A percentile compares a stretch with the other conserved stretches of the same genome.
phyloP scores from a whole-genome alignment of 1,284 basidiomycete species.

The Rhodotorula sp. region DNA sequence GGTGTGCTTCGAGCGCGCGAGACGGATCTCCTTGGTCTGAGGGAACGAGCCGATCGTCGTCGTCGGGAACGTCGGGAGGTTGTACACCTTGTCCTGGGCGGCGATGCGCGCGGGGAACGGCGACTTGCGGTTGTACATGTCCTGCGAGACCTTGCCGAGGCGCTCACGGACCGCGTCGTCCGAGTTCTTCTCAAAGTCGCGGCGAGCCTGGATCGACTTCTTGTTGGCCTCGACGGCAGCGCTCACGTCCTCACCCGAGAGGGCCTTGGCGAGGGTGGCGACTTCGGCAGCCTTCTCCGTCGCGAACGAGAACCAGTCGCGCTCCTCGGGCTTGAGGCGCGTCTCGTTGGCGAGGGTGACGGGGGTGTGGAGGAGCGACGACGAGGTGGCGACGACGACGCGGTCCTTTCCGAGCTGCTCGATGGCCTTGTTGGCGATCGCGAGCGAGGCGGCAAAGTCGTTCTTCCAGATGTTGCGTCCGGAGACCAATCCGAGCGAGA shows the following conservation, averaged over 20 bases:
- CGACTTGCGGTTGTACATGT: slow-evolving; percentile 85
- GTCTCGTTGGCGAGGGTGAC: slow-evolving; percentile 91
- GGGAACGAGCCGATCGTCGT: slow-evolving; percentile 46
- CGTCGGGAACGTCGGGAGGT: slow-evolving; percentile 87
- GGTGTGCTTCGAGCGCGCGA: slow-evolving; percentile 87
- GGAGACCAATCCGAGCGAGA: slow-evolving; percentile 95
- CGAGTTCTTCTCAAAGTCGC: slow-evolving; percentile 91
- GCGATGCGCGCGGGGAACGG: slow-evolving; percentile 84
- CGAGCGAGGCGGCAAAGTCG: slow-evolving; percentile 81
- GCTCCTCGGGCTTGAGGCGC: slow-evolving; percentile 84
- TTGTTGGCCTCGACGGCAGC: slow-evolving; percentile 79
- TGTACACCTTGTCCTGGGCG: slow-evolving; percentile 82
- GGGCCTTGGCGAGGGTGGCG: slow-evolving; percentile 74
- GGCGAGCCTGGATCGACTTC: slow-evolving; percentile 87
- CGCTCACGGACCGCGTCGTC: slow-evolving; percentile 95
- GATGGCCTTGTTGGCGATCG: slow-evolving; percentile 80
- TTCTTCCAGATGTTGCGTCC: slow-evolving; percentile 99
- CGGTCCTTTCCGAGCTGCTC: slow-evolving; percentile 71
- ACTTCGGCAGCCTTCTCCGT: slow-evolving; percentile 95
- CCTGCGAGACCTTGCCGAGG: slow-evolving; percentile 84
- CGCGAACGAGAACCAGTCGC: slow-evolving; percentile 99
- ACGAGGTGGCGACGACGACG: slow-evolving; percentile 91
- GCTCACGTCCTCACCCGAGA: slow-evolving; percentile 71
- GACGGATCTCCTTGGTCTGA: slow-evolving; percentile 98
- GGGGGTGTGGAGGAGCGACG: slow-evolving; percentile 96